Evolutionary conservation across 192 early-diverging fungal genomes (phyloP).

Genomic region (Backusella luteola): DNA sequence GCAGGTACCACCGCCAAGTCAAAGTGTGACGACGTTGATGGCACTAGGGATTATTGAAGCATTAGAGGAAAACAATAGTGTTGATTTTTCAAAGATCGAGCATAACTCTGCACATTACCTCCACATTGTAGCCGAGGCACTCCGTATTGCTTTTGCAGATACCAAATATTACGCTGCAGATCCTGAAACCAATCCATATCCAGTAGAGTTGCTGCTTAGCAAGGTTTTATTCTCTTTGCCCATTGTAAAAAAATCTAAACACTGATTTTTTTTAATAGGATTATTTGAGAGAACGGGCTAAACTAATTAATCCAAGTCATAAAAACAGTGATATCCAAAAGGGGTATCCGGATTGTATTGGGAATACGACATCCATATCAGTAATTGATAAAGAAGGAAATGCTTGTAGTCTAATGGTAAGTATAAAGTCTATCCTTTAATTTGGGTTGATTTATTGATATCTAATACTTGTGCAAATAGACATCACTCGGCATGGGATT

Average conservation of each 20-base stretch:
- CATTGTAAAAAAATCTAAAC: neutral
- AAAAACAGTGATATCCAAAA: conserved; percentile 46
- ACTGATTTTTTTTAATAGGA: conserved; percentile 18
- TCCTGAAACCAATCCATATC: conserved; percentile 50
- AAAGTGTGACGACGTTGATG: conserved; percentile 68
- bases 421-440: neutral
- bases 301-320: conserved; percentile 47
- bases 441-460: neutral
- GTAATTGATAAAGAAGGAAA: conserved; percentile 75
- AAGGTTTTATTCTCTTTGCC: conserved; percentile 28
- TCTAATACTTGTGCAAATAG: neutral
- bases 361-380: conserved; percentile 74
- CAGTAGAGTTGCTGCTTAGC: conserved; percentile 51
- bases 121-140: conserved; percentile 63
- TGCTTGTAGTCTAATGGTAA: conserved; percentile 76
- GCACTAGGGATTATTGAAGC: conserved; percentile 67
- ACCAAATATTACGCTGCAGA: conserved; percentile 60
- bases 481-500: neutral
- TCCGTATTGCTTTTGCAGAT: conserved; percentile 79
- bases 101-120: conserved; percentile 61
- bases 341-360: conserved; percentile 57
- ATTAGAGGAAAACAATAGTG: conserved; percentile 44
- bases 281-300: conserved; percentile 55
- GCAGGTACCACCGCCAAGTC: conserved; percentile 74
- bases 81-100: conserved; percentile 38